Evolutionary conservation across 805 yeast genomes (phyloP).

Genomic region (Monosporozyma yasuniensis): DNA sequence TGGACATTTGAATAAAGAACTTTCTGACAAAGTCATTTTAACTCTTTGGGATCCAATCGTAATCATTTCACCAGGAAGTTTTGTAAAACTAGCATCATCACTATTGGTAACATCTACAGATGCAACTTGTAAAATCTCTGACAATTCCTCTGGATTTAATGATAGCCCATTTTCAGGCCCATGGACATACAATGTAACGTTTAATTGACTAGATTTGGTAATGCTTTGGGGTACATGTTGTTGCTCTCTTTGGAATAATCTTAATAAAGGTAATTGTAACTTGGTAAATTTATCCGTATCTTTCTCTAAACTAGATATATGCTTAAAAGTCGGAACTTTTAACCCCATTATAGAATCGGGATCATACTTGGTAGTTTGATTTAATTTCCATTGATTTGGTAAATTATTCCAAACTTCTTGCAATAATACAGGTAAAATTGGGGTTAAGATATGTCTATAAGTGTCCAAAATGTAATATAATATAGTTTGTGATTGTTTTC

Average conservation of each 20-base stretch:
- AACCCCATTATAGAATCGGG: not conserved
- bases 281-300: constrained; percentile 9
- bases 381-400: constrained; percentile 27
- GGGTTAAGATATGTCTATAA: constrained; percentile 62
- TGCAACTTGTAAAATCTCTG: constrained; percentile 59
- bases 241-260: constrained; percentile 10
- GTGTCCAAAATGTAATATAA: constrained; percentile 48
- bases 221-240: not conserved
- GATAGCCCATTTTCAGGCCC: not conserved
- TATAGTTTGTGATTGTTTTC: constrained; percentile 50
- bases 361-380: constrained; percentile 2
- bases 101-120: constrained; percentile 29
- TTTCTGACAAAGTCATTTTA: constrained; percentile 33
- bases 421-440: constrained; percentile 72
- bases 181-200: constrained; percentile 1
- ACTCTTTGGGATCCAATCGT: constrained; percentile 9
- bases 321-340: not conserved
- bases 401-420: constrained; percentile 80
- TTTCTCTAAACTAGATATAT: not conserved
- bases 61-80: not conserved
- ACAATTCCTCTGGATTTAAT: constrained; percentile 31
- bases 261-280: constrained; percentile 14
- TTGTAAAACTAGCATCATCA: not conserved
- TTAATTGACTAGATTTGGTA: not conserved
- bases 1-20: constrained; percentile 59